Base-by-base conservation (phyloP, 306 rosid species). In the Trifolium fragiferum region DNA sequence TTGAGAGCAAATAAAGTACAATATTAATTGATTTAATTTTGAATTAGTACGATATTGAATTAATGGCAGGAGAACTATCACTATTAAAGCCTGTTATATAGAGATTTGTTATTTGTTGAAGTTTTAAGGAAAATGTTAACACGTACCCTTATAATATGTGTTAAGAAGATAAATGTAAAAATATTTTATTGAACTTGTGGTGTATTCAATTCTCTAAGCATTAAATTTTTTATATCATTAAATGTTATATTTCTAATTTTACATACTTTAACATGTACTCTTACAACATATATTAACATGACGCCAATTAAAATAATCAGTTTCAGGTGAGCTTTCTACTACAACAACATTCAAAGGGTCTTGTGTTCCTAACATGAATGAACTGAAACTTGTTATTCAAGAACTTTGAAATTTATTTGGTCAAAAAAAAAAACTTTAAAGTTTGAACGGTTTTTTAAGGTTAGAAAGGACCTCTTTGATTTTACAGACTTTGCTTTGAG, bases 311-410 rank as follows among this genome's bases (percentile, higher is more conserved):
- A 33, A 81, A 37, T 32, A 62, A 50, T 63, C 16, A 75, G 64
- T 46, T 81, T 76, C 33, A 37, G 87, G 80, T 76, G 72, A 80
- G 82, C 84, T 76, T 77, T 76, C 84, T 19, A 80, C 53, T 80
- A 43, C 70, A 60, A 2, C 19, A 67, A 11, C 20, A 74, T 73
- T 1, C 3, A 51, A 23, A 44, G 1, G 70, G 33, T 58, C 69
- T 27, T 27, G 33, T 44, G 33, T 30, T 74, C 59, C 11, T 20
- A 25, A 47, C 46, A 78, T 19, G 40, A 61, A 66, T 27, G 2
- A 21, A 72, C 30, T n/a, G 1, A n/a, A 72, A 61, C 84, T 80
- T 83, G 70, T 19, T 4, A 27, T 27, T 27, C 14, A 84, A 80
- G 84, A 21, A 68, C 35, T 84, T 77, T 68, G 80, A 68, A 7